Base-by-base conservation (phyloP, 306 rosid genomes). In the Ziziphus jujuba region DNA sequence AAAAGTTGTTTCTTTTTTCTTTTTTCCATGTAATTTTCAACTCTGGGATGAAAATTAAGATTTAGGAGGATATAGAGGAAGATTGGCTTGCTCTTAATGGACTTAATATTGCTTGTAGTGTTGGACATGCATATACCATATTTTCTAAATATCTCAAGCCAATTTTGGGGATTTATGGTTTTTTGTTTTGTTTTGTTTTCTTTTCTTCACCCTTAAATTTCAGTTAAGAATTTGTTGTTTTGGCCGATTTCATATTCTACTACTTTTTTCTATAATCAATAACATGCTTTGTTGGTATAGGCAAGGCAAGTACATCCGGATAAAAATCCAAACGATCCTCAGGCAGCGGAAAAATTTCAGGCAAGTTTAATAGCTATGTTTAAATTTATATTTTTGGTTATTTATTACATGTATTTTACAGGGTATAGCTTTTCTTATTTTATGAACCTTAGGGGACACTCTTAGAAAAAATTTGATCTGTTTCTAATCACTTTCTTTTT, bases 251-350 rank as follows among this genome's bases (percentile, higher is more conserved):
- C 23, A 40, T 43, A 25, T 47, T 2, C 34, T 35, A n/a, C 23
- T 7, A 44, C 25, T 40, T 55, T 67, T 56, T 2, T 62, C 24
- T 68, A 33, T 68, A 55, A 9, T 56, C 38, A 56, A 56, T 36
- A 20, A 56, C 23, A 19, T 33, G 5, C 6, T 36, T 9, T 56
- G 49, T 28, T 77, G 54, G 33, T 66, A 10, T 76, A 93, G 99
- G 99, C 99, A 51, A 86, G 85, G 85, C 95, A 77, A 86, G 96
- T 90, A 67, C 99, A 93, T 88, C 99, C 97, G 0, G 99, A 93
- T 80, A 87, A 89, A 77, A 93, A 88, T 77, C 90, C 83, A 14
- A 83, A 90, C 47, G 98, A 93, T 75, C 95, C 97, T 71, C 85
- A 72, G 17, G 95, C 97, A 40, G 95, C 99, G 14, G 87, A 88